Percentiles rank a stretch among this genome's conserved stretches.
These are phyloP conservation scores for Candida argentea DNA, from an alignment of 805 yeast genomes.

Conservation along the genomic window DNA sequence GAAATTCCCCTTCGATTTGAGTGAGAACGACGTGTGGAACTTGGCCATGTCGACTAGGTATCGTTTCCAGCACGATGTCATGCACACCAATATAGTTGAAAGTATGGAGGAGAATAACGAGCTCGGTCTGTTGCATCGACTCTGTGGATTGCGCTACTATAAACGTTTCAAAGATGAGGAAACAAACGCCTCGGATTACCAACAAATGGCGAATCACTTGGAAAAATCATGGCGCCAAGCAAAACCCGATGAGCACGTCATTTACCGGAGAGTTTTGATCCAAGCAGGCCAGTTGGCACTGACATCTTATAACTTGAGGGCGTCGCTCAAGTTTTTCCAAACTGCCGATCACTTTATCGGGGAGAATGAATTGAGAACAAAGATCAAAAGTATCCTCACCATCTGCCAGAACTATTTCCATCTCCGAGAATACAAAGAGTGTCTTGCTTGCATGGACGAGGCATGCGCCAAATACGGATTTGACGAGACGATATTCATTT, in stretches of 20 bases:
- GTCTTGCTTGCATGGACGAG: constrained; percentile 24
- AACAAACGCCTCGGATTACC: constrained; percentile 13
- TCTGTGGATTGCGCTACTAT: constrained; percentile 33
- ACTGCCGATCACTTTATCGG: constrained; percentile 21
- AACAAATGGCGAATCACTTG: constrained; percentile 32
- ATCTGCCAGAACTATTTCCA: constrained; percentile 21
- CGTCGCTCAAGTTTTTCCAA: constrained; percentile 31
- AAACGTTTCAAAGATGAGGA: constrained; percentile 10
- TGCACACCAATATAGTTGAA: constrained; percentile 21
- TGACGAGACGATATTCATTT: constrained; percentile 25
- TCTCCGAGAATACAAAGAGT: constrained; percentile 20
- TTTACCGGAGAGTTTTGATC: constrained; percentile 28
- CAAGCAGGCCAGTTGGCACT: constrained; percentile 37
- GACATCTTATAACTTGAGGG: constrained; percentile 30
- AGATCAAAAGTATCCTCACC: constrained; percentile 17
- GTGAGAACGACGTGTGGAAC: constrained; percentile 20
- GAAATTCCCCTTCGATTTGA: constrained; percentile 18
- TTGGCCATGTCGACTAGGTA: constrained; percentile 27
- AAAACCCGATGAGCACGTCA: constrained; percentile 21
- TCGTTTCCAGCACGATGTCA: constrained; percentile 31
- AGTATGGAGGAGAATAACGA: constrained; percentile 16
- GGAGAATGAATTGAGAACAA: constrained; percentile 9
- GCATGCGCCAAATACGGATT: constrained; percentile 20
- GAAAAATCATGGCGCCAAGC: constrained; percentile 23
- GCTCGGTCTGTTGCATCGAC: constrained; percentile 21